phyloP scores from a whole-genome alignment of 805 yeast genomes.

The Sugiyamaella floridensis region DNA sequence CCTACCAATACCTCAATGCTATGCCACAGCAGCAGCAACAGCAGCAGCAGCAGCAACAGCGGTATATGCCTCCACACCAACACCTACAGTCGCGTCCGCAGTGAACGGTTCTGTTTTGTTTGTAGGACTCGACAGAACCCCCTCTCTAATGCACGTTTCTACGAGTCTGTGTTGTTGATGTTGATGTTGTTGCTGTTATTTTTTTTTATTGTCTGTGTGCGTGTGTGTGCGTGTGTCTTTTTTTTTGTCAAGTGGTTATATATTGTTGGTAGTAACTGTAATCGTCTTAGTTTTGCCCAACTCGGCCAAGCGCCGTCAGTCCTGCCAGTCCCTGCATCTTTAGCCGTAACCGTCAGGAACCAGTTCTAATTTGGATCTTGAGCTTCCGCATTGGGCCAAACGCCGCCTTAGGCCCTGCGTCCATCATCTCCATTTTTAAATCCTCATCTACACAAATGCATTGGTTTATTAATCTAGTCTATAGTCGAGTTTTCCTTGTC shows the following conservation, averaged over 20 bases:
- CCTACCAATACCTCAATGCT: conserved; percentile 48
- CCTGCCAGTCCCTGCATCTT: not conserved
- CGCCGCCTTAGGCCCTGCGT: too few species aligned
- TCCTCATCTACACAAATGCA: too few species aligned
- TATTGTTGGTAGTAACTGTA: not conserved
- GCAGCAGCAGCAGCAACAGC: conserved; percentile 21
- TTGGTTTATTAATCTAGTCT: too few species aligned
- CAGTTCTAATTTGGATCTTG: too few species aligned
- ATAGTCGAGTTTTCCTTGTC: too few species aligned
- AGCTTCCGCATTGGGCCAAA: too few species aligned
- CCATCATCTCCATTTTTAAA: too few species aligned
- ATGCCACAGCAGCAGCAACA: conserved; percentile 25
- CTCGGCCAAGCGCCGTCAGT: not conserved
- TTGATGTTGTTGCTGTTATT: not conserved
- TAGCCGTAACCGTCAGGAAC: too few species aligned
- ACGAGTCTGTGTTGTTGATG: not conserved
- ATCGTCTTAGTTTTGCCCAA: not conserved
- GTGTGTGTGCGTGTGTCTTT: not conserved
- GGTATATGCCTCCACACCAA: conserved; percentile 24
- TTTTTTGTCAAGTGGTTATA: not conserved
- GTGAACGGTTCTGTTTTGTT: not conserved
- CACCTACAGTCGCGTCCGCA: conserved; percentile 19
- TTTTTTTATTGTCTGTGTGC: not conserved
- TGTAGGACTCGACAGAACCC: not conserved
- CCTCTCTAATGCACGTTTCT: not conserved